phyloP scores from a whole-genome alignment of 179 eudicot species.

The Drosera spatulata region DNA sequence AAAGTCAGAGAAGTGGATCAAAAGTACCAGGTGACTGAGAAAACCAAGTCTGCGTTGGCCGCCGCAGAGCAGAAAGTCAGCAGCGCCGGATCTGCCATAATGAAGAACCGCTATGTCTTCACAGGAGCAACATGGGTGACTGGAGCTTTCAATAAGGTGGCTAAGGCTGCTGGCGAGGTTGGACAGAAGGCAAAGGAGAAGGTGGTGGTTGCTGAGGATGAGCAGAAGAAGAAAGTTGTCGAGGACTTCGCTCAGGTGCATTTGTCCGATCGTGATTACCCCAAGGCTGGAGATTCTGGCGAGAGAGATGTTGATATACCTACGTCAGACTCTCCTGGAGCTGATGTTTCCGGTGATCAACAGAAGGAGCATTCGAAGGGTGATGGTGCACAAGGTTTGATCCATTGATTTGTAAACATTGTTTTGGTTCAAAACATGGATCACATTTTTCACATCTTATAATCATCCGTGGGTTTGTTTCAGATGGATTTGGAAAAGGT shows the following conservation, averaged over 20 bases:
- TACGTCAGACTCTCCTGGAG: constrained; percentile 2
- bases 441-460: constrained; percentile 4
- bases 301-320: constrained; percentile 6
- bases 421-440: constrained; percentile 6
- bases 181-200: constrained; percentile 37
- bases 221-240: constrained; percentile 25
- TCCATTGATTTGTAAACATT: constrained; percentile 15
- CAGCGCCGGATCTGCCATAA: constrained; percentile 46
- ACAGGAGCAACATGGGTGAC: constrained; percentile 46
- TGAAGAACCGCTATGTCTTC: constrained; percentile 44
- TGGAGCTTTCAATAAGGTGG: constrained; percentile 33
- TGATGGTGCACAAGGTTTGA: constrained; percentile 22
- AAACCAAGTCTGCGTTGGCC: constrained; percentile 38
- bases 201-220: constrained; percentile 29
- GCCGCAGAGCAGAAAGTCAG: constrained; percentile 46
- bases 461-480: constrained; percentile 1
- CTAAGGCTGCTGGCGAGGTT: constrained; percentile 44
- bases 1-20: constrained; percentile 55
- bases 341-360: constrained; percentile 4
- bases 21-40: constrained; percentile 47
- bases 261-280: constrained; percentile 28
- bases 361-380: constrained; percentile 10
- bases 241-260: constrained; percentile 31
- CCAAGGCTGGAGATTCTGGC: constrained; percentile 6
- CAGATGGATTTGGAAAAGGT: background rate